Percentiles rank a stretch among this genome's conserved stretches.
These are phyloP conservation scores for Phaseolus coccineus DNA, from an alignment of 331 rosid genomes.

Conservation along the genomic window DNA sequence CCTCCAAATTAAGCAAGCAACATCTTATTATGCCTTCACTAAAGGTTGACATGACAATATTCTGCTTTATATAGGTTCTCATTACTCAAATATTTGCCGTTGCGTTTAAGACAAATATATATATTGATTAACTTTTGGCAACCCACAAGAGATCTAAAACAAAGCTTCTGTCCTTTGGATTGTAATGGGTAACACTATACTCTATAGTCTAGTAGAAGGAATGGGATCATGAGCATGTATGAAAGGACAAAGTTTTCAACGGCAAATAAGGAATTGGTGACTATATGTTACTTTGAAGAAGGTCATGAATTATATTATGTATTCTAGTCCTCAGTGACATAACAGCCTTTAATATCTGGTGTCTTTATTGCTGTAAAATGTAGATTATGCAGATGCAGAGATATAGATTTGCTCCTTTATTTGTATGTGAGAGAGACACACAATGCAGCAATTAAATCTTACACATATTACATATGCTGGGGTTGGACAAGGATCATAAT, in stretches of 20 bases:
- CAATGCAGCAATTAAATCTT: constrained; percentile 13
- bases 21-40: constrained; percentile 19
- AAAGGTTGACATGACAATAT: not conserved
- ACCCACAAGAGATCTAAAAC: constrained; percentile 48
- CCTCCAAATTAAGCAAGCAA: constrained; percentile 4
- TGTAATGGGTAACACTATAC: not conserved
- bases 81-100: not conserved
- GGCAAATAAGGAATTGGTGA: constrained; percentile 13
- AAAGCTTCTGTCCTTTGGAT: constrained; percentile 13
- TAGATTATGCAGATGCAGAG: not conserved
- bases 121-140: not conserved
- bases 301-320: constrained; percentile 5
- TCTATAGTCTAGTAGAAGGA: not conserved
- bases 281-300: constrained; percentile 22
- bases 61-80: not conserved
- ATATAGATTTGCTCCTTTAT: not conserved
- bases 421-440: not conserved
- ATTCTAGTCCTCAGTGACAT: not conserved
- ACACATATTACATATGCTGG: constrained; percentile 5
- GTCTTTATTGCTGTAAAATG: constrained; percentile 38
- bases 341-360: constrained; percentile 17
- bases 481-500: constrained; percentile 18
- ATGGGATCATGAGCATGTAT: constrained; percentile 19
- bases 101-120: not conserved
- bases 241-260: constrained; percentile 3